Evolutionary conservation across 495 filamentous ascomycete genomes (phyloP).

Genomic region (Neurospora terricola): DNA sequence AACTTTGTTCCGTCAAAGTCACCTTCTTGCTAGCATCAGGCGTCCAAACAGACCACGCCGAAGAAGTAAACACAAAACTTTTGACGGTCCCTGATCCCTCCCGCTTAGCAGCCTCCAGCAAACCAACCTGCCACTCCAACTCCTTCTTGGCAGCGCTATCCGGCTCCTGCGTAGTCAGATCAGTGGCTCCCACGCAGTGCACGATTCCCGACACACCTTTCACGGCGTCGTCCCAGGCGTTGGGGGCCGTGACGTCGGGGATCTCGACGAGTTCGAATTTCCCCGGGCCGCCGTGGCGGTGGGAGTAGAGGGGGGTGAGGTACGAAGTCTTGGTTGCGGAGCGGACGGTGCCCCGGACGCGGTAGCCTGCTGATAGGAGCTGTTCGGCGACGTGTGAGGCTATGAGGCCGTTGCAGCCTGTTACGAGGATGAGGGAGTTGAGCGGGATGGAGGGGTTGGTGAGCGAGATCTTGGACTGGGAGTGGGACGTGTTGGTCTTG

Average conservation of each 20-base stretch:
- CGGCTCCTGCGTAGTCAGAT: conserved; percentile 10
- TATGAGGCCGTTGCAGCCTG: conserved; percentile 47
- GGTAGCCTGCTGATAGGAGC: conserved; percentile 39
- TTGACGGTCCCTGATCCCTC: conserved; percentile 9
- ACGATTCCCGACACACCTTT: conserved; percentile 18
- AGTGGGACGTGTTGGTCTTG: background rate
- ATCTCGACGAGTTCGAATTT: conserved; percentile 17
- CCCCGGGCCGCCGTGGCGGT: conserved; percentile 9
- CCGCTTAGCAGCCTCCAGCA: conserved; percentile 18
- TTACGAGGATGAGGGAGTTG: conserved; percentile 38
- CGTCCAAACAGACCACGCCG: conserved; percentile 25
- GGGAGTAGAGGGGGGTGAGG: conserved; percentile 10
- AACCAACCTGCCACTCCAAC: conserved; percentile 14
- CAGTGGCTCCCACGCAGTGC: conserved; percentile 16
- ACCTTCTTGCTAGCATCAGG: conserved; percentile 14
- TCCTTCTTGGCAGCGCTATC: conserved; percentile 17
- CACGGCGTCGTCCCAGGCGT: conserved; percentile 11
- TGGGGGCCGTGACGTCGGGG: conserved; percentile 14
- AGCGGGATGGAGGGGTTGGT: conserved; percentile 11
- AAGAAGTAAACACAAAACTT: conserved; percentile 21
- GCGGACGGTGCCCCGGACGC: conserved; percentile 43
- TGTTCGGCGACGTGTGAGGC: conserved; percentile 42
- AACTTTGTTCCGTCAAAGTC: conserved; percentile 15
- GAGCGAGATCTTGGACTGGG: background rate
- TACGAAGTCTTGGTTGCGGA: conserved; percentile 5